These are phyloP conservation scores for Emmonsia crescens DNA, from an alignment of 2,329 filamentous ascomycete species.

Conservation along the genomic window DNA sequence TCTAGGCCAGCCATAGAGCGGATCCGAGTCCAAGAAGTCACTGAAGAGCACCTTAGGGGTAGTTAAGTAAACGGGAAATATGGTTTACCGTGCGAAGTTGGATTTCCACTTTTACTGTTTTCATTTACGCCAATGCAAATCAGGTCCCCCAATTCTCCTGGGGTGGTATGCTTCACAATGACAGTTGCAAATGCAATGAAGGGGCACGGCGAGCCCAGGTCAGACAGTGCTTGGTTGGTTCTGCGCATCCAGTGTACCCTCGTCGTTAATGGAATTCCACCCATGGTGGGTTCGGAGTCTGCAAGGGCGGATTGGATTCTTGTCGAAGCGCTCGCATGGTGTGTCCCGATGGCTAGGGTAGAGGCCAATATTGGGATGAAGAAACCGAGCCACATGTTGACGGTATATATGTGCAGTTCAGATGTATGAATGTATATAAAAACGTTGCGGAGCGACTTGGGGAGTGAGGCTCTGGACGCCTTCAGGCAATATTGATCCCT, in stretches of 20 bases:
- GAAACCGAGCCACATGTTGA: neutral
- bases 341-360: neutral
- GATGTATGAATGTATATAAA: neutral
- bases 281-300: conserved; percentile 15
- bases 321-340: neutral
- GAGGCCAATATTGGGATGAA: neutral
- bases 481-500: no score
- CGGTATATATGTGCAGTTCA: neutral
- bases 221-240: conserved; percentile 37
- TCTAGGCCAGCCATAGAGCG: no score
- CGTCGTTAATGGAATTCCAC: conserved; percentile 29
- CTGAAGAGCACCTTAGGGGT: neutral
- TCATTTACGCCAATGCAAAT: conserved; percentile 44
- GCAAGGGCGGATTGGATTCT: neutral
- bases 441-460: no score
- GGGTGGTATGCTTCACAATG: conserved; percentile 45
- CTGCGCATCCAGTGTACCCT: conserved; percentile 44
- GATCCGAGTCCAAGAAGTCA: neutral
- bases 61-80: neutral
- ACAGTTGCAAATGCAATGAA: conserved; percentile 45
- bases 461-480: neutral
- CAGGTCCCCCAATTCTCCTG: conserved; percentile 18
- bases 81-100: conserved; percentile 40
- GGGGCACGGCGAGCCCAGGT: conserved; percentile 39
- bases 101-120: conserved; percentile 38